These are phyloP conservation scores for Talaromyces stipitatus DNA, from an alignment of 495 filamentous ascomycete genomes.

Conservation along the genomic window DNA sequence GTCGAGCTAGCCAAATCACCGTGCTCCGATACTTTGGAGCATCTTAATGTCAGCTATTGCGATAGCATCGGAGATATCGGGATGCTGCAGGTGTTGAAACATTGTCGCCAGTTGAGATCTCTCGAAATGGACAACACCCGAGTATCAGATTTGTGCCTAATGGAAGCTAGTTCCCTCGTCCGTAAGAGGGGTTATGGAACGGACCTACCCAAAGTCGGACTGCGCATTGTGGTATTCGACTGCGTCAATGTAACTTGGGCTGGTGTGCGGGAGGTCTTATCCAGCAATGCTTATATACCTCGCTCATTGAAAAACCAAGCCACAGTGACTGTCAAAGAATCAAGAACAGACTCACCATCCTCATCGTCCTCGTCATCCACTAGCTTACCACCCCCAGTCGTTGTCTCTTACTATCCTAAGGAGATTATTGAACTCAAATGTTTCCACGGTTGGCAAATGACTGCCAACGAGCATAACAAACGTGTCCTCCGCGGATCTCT, in stretches of 20 bases:
- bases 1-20: conserved; percentile 66
- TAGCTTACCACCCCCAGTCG: conserved; percentile 19
- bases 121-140: conserved; percentile 93
- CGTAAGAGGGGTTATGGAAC: conserved; percentile 53
- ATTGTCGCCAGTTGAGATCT: conserved; percentile 57
- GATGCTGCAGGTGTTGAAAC: conserved; percentile 75
- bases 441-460: conserved; percentile 92
- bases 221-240: conserved; percentile 83
- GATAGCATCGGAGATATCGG: conserved; percentile 77
- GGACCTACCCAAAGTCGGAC: conserved; percentile 48
- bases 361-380: conserved; percentile 19
- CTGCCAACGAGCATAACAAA: conserved; percentile 85
- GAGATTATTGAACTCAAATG: conserved; percentile 83
- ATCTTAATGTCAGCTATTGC: conserved; percentile 85
- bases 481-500: conserved; percentile 72
- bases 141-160: conserved; percentile 77
- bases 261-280: conserved; percentile 78
- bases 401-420: conserved; percentile 44
- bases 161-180: conserved; percentile 74
- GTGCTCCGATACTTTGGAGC: conserved; percentile 60
- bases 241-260: conserved; percentile 89
- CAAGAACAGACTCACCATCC: conserved; percentile 12
- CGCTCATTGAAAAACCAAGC: conserved; percentile 24
- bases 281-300: conserved; percentile 65
- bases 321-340: conserved; percentile 6